Percentiles rank a stretch among this genome's conserved stretches.
Evolutionary conservation across 2,329 filamentous ascomycete species (phyloP).

Genomic region (Trichoderma sp.): DNA sequence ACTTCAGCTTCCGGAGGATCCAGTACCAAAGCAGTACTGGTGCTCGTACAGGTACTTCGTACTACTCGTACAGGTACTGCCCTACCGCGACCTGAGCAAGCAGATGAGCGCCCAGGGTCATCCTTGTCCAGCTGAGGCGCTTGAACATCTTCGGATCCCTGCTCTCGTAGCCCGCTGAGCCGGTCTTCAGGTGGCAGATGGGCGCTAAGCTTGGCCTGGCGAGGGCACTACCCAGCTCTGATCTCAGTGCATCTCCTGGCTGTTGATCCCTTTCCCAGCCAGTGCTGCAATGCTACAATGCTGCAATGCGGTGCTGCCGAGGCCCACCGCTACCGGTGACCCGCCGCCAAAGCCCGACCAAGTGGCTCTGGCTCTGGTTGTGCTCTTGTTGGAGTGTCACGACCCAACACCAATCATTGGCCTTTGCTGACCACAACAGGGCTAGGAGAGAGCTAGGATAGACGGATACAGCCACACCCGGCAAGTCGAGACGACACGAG

Average conservation of each 20-base stretch:
- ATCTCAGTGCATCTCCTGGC: slow-evolving; percentile 17
- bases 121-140: slow-evolving; percentile 19
- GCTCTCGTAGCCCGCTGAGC: not conserved
- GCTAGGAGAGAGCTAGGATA: slow-evolving; percentile 6
- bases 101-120: slow-evolving; percentile 4
- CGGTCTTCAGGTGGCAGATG: slow-evolving; percentile 20
- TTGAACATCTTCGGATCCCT: slow-evolving; percentile 7
- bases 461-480: slow-evolving; percentile 17
- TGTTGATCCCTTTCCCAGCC: slow-evolving; percentile 17
- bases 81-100: not conserved
- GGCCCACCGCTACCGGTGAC: slow-evolving; percentile 7
- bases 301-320: slow-evolving; percentile 17
- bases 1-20: not conserved
- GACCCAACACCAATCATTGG: not conserved
- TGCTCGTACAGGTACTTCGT: not conserved
- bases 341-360: slow-evolving; percentile 20
- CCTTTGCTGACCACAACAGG: not conserved
- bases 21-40: not conserved
- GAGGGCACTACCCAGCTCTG: not conserved
- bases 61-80: not conserved
- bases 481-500: not conserved
- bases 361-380: slow-evolving; percentile 7
- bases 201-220: slow-evolving; percentile 14
- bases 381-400: not conserved
- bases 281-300: slow-evolving; percentile 11